A percentile compares a stretch with the other conserved stretches of the same genome.
Conservation (phyloP, 2,329 filamentous ascomycete species). For the Pestalotiopsis sp. region DNA sequence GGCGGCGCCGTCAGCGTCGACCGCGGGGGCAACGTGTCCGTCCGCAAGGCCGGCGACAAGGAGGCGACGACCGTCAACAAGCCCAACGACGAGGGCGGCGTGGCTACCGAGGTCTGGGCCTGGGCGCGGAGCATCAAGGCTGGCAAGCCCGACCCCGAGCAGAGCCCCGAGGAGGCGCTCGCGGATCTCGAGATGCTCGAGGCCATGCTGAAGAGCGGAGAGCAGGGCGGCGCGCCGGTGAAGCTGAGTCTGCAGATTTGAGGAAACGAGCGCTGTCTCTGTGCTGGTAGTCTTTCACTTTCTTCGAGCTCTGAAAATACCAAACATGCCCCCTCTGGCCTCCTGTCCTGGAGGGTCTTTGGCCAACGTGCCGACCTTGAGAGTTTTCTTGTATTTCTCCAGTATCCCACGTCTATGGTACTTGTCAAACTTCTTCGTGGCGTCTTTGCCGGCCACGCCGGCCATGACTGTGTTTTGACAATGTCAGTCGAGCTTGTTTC, state of each 20-base stretch:
- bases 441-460: constrained; percentile 23
- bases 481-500: neutral
- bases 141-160: constrained; percentile 51
- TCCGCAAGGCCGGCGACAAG: constrained; percentile 17
- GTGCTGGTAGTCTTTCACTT: neutral
- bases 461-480: constrained; percentile 14
- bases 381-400: constrained; percentile 16
- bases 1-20: constrained; percentile 55
- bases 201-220: constrained; percentile 51
- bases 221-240: constrained; percentile 42
- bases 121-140: constrained; percentile 58
- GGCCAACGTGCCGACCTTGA: neutral
- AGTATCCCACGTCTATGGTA: constrained; percentile 22
- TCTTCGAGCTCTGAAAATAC: neutral
- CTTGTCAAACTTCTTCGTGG: constrained; percentile 25
- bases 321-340: neutral
- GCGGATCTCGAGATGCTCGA: constrained; percentile 63
- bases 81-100: constrained; percentile 43
- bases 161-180: constrained; percentile 60
- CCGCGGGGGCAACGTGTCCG: constrained; percentile 41
- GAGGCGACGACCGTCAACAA: constrained; percentile 50
- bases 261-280: neutral
- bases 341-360: neutral
- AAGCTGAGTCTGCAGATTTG: constrained; percentile 36
- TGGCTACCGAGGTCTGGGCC: constrained; percentile 61